These are phyloP conservation scores for Dipodascus geniculatus DNA, from an alignment of 805 yeast species.

Conservation along the genomic window DNA sequence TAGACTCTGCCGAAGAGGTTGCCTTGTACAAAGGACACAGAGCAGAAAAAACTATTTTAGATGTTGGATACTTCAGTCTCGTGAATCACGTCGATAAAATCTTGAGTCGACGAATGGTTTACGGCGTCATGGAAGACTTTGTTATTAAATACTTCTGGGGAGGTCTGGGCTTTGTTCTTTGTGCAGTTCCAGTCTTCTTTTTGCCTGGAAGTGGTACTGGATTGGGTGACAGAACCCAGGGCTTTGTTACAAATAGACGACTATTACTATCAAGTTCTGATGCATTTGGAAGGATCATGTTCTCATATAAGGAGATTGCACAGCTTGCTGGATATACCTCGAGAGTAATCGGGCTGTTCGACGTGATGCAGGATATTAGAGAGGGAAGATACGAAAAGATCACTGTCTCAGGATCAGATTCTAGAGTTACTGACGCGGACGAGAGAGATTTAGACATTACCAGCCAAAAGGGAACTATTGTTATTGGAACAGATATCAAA, in stretches of 20 bases:
- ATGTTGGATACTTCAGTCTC: conserved; percentile 68
- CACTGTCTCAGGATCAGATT: conserved; percentile 10
- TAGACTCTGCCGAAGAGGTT: conserved; percentile 72
- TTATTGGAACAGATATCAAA: conserved; percentile 44
- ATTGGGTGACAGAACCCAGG: conserved; percentile 40
- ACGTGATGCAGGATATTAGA: conserved; percentile 43
- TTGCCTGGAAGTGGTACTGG: conserved; percentile 32
- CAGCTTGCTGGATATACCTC: conserved; percentile 74
- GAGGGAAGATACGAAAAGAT: conserved; percentile 24
- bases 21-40: conserved; percentile 75
- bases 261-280: conserved; percentile 74
- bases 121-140: conserved; percentile 78
- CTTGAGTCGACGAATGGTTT: conserved; percentile 58
- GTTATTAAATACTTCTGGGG: conserved; percentile 92
- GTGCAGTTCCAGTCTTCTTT: conserved; percentile 81
- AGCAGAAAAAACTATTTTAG: conserved; percentile 66
- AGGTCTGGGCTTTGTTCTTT: conserved; percentile 79
- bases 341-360: conserved; percentile 60
- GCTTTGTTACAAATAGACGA: conserved; percentile 80
- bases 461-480: conserved; percentile 20
- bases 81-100: conserved; percentile 69
- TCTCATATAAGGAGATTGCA: conserved; percentile 72
- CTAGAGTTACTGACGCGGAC: neutral
- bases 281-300: conserved; percentile 77
- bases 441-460: conserved; percentile 1